Evolutionary conservation across 192 early-diverging fungal species (phyloP).

Genomic region (Thamnidium elegans): DNA sequence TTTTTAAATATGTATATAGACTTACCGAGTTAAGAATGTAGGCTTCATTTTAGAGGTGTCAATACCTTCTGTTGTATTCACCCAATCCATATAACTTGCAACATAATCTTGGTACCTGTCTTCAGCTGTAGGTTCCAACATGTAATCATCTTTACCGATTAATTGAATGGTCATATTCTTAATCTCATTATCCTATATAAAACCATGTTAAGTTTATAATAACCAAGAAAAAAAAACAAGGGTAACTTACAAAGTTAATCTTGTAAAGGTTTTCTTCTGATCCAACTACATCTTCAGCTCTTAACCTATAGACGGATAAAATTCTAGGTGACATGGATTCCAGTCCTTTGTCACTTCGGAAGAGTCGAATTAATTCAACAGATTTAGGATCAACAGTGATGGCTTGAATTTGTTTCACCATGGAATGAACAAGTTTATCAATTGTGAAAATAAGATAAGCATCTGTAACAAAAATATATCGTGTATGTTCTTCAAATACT

Average conservation of each 20-base stretch:
- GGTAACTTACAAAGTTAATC: constrained; percentile 32
- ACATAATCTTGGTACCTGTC: constrained; percentile 96
- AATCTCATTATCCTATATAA: constrained; percentile 55
- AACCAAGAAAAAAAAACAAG: not conserved
- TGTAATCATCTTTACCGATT: constrained; percentile 31
- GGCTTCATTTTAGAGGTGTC: constrained; percentile 48
- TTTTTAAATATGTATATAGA: constrained; percentile 15
- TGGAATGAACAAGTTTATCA: constrained; percentile 79
- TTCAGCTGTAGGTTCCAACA: constrained; percentile 78
- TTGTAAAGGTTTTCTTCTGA: constrained; percentile 41
- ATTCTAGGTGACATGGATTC: constrained; percentile 33
- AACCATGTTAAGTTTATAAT: not conserved
- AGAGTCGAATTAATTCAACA: constrained; percentile 64
- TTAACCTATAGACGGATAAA: constrained; percentile 32
- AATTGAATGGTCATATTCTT: constrained; percentile 77
- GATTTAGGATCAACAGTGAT: constrained; percentile 59
- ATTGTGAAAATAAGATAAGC: constrained; percentile 88
- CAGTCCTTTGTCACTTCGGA: constrained; percentile 51
- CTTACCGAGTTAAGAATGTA: constrained; percentile 75
- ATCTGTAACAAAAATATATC: constrained; percentile 84
- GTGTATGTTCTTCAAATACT: constrained; percentile 84
- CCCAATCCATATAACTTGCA: constrained; percentile 84
- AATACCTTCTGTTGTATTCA: constrained; percentile 78
- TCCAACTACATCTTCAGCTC: constrained; percentile 36
- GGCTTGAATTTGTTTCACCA: constrained; percentile 69